Evolutionary conservation across 2,329 filamentous ascomycete genomes (phyloP), one percentile per base, ranked within the genome.

Genomic region (Orbilia quercus): DNA sequence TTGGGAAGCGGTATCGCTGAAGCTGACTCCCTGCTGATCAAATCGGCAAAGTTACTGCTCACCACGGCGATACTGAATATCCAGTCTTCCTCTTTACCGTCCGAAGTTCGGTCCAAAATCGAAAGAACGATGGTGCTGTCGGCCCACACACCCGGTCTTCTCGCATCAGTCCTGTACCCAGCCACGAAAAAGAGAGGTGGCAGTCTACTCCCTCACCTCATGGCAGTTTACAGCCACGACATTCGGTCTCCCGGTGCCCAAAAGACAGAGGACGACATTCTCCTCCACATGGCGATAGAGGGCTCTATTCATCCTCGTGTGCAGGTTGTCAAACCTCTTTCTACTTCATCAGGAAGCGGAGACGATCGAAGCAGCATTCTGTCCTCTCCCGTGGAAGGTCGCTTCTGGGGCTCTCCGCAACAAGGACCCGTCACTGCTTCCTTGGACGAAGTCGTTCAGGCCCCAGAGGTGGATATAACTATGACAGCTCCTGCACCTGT

Each of bases 111-210:
- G 18, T 77, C 63, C 4, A 76, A 76, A 45, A 66, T 78, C 40
- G 77, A 78, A 42, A 62, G 77, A n/a, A 76, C 76, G 2, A 75
- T 76, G 12, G 66, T 78, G 12, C 38, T 78, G 38, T 76, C 76
- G 7, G 51, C 22, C 6, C 76, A 77, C 7, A 66, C 70, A 11
- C 71, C 74, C 3, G 76, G 76, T 1, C 60, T 78, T 20, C 67
- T 78, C 11, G 77, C 77, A 2, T 76, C 76, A 9, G 77, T 77
- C 2, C 47, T 78, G 7, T 77, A 76, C 44, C 77, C 77, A 1
- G 54, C 65, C 2, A 50, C 42, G 1, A 54, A 74, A 48, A 36
- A 53, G 18, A 28, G 72, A 38, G 31, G 75, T 25, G 63, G 69
- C n/a, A 75, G 75, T 65, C 34, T 78, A 12, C 55, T 78, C 12